Evolutionary conservation across 2,329 filamentous ascomycete species (phyloP).

Genomic region (Arthrinium phaeospermum): DNA sequence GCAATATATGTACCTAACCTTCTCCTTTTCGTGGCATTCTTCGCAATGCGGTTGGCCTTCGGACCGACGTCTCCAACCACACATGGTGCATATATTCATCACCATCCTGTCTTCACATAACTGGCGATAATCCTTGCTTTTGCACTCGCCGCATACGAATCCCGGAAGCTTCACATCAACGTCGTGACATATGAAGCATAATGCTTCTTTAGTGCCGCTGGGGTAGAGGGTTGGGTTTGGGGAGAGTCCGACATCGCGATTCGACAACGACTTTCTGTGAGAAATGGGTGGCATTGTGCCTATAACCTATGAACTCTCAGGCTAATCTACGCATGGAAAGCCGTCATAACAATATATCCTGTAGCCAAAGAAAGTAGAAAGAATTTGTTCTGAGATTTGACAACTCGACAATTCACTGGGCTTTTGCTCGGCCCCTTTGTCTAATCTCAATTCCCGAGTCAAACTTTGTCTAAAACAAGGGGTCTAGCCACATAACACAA

Average conservation of each 20-base stretch:
- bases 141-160: not conserved
- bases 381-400: not conserved
- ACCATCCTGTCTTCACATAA: not conserved
- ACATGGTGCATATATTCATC: not conserved
- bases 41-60: not conserved
- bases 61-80: not conserved
- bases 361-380: not conserved
- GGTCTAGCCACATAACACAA: not conserved
- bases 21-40: not conserved
- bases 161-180: not conserved
- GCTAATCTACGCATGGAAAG: not conserved
- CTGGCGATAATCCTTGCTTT: not conserved
- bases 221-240: too few species aligned
- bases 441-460: not conserved
- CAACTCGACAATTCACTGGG: not conserved
- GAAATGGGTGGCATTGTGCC: not conserved
- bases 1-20: not conserved
- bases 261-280: not conserved
- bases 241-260: not conserved
- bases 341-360: not conserved
- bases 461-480: not conserved
- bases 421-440: not conserved
- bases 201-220: not conserved
- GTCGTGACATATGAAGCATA: not conserved
- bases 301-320: not conserved